Evolutionary conservation across 2,329 filamentous ascomycete species (phyloP).

Genomic region (Xylariales sp.): DNA sequence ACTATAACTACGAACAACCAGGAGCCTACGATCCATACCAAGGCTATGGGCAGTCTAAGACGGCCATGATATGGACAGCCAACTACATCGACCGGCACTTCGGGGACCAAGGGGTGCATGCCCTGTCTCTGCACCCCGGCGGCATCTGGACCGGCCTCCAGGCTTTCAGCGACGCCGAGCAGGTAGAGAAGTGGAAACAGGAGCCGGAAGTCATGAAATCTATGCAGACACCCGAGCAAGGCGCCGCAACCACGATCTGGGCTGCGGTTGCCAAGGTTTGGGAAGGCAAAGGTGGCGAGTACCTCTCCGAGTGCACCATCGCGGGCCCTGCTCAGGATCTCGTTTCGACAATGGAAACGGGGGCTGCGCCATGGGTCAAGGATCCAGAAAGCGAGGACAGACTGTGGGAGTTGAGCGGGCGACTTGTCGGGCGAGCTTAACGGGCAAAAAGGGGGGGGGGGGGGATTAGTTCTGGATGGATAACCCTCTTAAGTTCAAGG

Average conservation of each 20-base stretch:
- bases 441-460: too few species aligned
- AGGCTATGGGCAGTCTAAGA: slow-evolving; percentile 45
- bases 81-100: not conserved
- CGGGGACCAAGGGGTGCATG: not conserved
- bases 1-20: slow-evolving; percentile 34
- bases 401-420: too few species aligned
- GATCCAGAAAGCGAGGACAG: too few species aligned
- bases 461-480: too few species aligned
- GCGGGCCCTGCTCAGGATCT: too few species aligned
- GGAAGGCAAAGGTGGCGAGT: slow-evolving; percentile 36
- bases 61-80: slow-evolving; percentile 36
- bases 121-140: slow-evolving; percentile 37
- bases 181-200: not conserved
- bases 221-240: slow-evolving; percentile 31
- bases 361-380: too few species aligned
- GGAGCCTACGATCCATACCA: slow-evolving; percentile 28
- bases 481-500: too few species aligned
- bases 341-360: too few species aligned
- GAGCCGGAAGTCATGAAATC: too few species aligned
- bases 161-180: slow-evolving; percentile 6
- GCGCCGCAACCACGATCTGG: slow-evolving; percentile 39
- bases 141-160: slow-evolving; percentile 29
- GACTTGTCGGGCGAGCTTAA: too few species aligned
- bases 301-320: not conserved
- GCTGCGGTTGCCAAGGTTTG: slow-evolving; percentile 32